Percentiles rank a stretch among this genome's conserved stretches.
phyloP scores from a whole-genome alignment of 805 yeast species.

The Ogataea corticis region DNA sequence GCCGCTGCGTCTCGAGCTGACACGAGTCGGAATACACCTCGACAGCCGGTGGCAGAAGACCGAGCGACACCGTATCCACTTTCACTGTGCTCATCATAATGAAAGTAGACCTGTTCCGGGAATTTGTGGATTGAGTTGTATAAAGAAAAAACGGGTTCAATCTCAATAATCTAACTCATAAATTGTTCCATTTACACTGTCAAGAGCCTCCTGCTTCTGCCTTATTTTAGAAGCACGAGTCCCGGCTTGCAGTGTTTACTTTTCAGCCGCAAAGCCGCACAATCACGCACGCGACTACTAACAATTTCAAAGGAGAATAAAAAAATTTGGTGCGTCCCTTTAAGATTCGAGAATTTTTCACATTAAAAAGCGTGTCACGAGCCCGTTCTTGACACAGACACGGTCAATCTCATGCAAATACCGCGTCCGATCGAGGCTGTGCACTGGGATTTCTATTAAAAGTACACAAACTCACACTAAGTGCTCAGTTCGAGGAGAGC shows the following conservation, averaged over 20 bases:
- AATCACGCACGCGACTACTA: not conserved
- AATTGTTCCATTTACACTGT: too few species aligned
- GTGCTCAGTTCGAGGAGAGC: slow-evolving; percentile 41
- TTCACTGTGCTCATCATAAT: not conserved
- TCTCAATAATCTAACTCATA: too few species aligned
- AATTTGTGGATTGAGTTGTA: too few species aligned
- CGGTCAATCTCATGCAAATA: not conserved
- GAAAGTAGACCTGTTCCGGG: not conserved
- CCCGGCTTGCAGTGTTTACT: not conserved
- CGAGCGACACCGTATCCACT: not conserved
- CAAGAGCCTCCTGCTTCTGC: not conserved
- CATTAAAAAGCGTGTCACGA: not conserved
- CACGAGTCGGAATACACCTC: slow-evolving; percentile 4
- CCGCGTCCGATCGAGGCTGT: not conserved
- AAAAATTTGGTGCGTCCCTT: not conserved
- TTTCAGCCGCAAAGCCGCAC: slow-evolving; percentile 4
- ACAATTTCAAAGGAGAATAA: slow-evolving; percentile 2
- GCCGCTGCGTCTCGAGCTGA: not conserved
- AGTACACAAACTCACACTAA: slow-evolving; percentile 1
- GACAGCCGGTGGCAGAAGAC: not conserved
- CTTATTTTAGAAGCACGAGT: slow-evolving; percentile 3
- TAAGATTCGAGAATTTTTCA: not conserved
- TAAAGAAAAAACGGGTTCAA: too few species aligned
- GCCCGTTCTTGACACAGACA: not conserved
- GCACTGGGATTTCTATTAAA: not conserved